Base-by-base conservation (phyloP, 192 early-diverging fungal species). In the Anaeromyces robustus region DNA sequence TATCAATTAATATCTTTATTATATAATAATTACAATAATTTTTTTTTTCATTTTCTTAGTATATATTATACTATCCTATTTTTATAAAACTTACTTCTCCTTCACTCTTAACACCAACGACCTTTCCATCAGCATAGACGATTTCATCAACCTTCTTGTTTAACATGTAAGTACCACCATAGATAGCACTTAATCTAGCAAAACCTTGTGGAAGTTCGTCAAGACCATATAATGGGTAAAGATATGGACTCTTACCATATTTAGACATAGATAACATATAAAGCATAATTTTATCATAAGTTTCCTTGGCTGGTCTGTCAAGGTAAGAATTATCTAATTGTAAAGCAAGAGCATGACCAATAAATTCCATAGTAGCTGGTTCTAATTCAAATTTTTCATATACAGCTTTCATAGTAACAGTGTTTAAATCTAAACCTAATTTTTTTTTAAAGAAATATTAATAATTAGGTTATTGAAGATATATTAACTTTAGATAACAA, bases 111-210 rank as follows among this genome's bases (percentile, higher is more conserved):
- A 99, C 95, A 81, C 98, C 98, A 30, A 89, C 88, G 83, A 96
- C 93, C 82, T 90, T 90, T 80, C 97, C 97, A 80, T 92, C 83
- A 77, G 92, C 93, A 77, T 92, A 92, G 77, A 97, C 88, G 79
- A 99, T 90, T 86, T 97, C 95, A 78, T 98, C 96, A 39, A 97
- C 92, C 78, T 90, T 88, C 84, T 95, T 96, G 85, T 92, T 92
- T 37, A 99, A 89, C 98, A 99, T 99, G 87, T 98, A 99, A 28
- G 98, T 99, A 82, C 97, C 98, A 26, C 97, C 96, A 82, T 98
- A 99, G 81, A 99, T 95, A 43, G 98, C 98, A 86, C 93, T 94
- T 83, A 99, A 87, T 79, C 96, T 95, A 80, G 98, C 96, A 89
- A 99, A 99, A 32, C 94, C 92, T 87, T 99, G 98, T 77, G 98